phyloP scores from a whole-genome alignment of 1,284 basidiomycete genomes.

The Trametes polyzona region DNA sequence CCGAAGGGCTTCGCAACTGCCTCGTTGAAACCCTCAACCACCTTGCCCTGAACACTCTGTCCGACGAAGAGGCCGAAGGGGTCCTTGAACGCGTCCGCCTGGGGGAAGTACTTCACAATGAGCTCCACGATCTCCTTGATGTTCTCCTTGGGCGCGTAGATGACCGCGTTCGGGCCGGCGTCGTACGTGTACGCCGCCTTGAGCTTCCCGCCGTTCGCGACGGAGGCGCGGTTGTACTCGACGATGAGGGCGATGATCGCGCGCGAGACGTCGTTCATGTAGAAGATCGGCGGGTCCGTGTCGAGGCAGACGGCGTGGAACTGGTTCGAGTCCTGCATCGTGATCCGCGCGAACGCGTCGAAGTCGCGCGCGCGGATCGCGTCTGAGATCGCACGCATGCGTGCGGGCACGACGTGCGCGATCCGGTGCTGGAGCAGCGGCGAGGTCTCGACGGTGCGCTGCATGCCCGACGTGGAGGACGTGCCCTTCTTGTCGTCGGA shows the following conservation, averaged over 20 bases:
- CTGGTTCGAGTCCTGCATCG: slow-evolving; percentile 97
- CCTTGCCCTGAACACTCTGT: slow-evolving; percentile 46
- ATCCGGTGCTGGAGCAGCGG: slow-evolving; percentile 90
- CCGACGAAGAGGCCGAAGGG: slow-evolving; percentile 65
- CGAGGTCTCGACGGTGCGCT: slow-evolving; percentile 94
- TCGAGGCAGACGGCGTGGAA: slow-evolving; percentile 99
- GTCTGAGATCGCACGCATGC: slow-evolving; percentile 82
- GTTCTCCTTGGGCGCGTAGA: slow-evolving; percentile 86
- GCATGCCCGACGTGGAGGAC: slow-evolving; percentile 95
- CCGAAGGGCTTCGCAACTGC: slow-evolving; percentile 75
- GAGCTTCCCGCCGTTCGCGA: slow-evolving; percentile 62
- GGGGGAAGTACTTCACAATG: slow-evolving; percentile 85
- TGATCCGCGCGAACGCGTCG: slow-evolving; percentile 86
- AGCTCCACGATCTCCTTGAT: slow-evolving; percentile 78
- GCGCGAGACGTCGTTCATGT: slow-evolving; percentile 96
- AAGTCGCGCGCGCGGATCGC: slow-evolving; percentile 89
- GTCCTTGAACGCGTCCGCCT: slow-evolving; percentile 74
- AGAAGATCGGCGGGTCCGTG: slow-evolving; percentile 97
- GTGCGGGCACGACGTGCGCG: slow-evolving; percentile 81
- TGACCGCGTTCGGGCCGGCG: slow-evolving; percentile 98
- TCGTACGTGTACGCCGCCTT: slow-evolving; percentile 98
- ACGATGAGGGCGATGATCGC: slow-evolving; percentile 87
- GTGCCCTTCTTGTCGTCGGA: slow-evolving; percentile 98
- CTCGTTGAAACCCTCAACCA: slow-evolving; percentile 78
- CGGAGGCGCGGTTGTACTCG: slow-evolving; percentile 90